Conservation (phyloP, 306 rosid species). For the Prinsepia uniflora region DNA sequence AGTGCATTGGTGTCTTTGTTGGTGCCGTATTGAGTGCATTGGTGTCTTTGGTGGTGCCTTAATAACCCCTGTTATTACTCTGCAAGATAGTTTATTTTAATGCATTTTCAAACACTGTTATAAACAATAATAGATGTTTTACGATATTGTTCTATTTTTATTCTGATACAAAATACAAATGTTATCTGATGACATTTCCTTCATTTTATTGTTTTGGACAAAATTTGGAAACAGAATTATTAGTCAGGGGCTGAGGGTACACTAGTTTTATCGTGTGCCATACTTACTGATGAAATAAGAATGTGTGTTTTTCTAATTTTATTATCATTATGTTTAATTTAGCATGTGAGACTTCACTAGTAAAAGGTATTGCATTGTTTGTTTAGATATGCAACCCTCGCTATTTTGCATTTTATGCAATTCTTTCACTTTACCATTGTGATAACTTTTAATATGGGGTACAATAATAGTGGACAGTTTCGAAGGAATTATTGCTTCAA, state of each 20-base stretch:
- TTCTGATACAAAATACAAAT: not conserved
- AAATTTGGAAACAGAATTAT: not conserved
- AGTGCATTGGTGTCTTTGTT: not conserved
- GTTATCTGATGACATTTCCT: not conserved
- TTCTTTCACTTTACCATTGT: constrained; percentile 3
- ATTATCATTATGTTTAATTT: not conserved
- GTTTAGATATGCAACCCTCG: not conserved
- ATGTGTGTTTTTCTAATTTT: not conserved
- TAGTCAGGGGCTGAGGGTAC: not conserved
- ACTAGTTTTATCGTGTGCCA: not conserved
- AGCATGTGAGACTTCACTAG: too few relatives aligned
- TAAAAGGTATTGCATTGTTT: not conserved
- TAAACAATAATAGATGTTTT: not conserved
- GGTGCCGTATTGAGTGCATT: not conserved
- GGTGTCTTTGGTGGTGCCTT: not conserved
- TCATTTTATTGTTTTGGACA: not conserved
- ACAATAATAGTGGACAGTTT: constrained; percentile 30
- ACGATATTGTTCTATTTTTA: not conserved
- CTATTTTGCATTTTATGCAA: not conserved
- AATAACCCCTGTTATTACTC: not conserved
- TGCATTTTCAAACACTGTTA: not conserved
- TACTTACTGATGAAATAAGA: not conserved
- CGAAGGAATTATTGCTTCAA: constrained; percentile 36
- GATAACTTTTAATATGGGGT: constrained; percentile 24
- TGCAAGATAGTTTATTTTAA: not conserved